Evolutionary conservation across 1,284 basidiomycete species (phyloP).

Genomic region (Wallemia mellicola): DNA sequence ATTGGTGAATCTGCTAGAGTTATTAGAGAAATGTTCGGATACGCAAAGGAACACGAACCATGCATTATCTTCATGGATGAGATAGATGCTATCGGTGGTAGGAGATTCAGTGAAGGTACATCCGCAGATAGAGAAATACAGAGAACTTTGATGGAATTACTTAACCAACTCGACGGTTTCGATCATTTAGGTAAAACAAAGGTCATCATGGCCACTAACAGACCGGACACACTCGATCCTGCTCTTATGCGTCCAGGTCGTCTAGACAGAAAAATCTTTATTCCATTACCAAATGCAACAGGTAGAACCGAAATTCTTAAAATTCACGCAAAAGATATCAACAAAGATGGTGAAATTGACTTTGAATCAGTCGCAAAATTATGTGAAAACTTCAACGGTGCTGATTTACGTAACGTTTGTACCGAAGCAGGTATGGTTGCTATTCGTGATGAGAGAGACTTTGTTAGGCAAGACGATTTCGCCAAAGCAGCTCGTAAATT

Average conservation of each 20-base stretch:
- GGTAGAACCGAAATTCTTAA: neutral
- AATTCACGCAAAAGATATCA: conserved; percentile 81
- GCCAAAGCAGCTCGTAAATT: conserved; percentile 96
- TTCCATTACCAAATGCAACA: conserved; percentile 63
- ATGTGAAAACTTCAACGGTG: conserved; percentile 77
- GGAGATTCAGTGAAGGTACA: conserved; percentile 92
- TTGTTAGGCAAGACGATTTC: conserved; percentile 73
- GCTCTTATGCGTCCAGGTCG: conserved; percentile 85
- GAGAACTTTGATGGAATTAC: conserved; percentile 89
- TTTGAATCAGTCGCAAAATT: conserved; percentile 92
- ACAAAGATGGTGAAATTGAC: conserved; percentile 81
- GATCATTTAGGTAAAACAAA: conserved; percentile 86
- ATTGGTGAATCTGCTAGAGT: conserved; percentile 90
- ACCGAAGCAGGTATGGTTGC: conserved; percentile 99
- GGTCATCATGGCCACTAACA: conserved; percentile 94
- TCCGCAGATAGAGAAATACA: conserved; percentile 97
- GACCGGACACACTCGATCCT: conserved; percentile 89
- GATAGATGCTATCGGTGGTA: conserved; percentile 86
- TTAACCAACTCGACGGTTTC: conserved; percentile 99
- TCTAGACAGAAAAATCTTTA: conserved; percentile 91
- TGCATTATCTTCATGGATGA: conserved; percentile 99
- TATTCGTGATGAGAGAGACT: conserved; percentile 83
- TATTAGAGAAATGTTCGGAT: conserved; percentile 94
- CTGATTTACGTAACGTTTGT: conserved; percentile 81
- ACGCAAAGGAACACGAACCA: conserved; percentile 86